phyloP scores from a whole-genome alignment of 1,139 yeast species.

The Nakaseomyces uthaithaninus region DNA sequence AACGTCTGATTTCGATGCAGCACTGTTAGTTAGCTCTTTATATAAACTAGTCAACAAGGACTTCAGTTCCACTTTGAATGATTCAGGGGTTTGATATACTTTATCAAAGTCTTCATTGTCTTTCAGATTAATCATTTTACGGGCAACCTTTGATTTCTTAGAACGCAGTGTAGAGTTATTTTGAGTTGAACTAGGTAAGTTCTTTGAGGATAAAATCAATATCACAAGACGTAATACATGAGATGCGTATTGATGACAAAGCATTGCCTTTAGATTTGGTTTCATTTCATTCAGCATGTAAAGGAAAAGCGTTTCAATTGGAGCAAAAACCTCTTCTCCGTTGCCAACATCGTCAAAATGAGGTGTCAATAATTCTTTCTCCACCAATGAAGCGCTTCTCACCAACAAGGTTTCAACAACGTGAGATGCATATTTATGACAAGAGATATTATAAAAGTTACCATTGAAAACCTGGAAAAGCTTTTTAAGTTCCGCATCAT shows the following conservation, averaged over 20 bases:
- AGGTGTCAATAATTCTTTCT: slow-evolving; percentile 50
- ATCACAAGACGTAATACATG: slow-evolving; percentile 73
- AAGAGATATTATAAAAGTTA: slow-evolving; percentile 66
- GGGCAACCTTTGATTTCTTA: slow-evolving; percentile 78
- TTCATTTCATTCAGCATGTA: slow-evolving; percentile 60
- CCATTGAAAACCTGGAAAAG: slow-evolving; percentile 62
- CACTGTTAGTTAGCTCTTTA: slow-evolving; percentile 35
- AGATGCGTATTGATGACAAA: slow-evolving; percentile 74
- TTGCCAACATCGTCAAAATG: slow-evolving; percentile 34
- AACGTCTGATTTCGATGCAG: slow-evolving; percentile 27
- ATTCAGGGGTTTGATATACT: slow-evolving; percentile 62
- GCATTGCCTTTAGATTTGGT: slow-evolving; percentile 51
- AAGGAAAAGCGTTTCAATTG: slow-evolving; percentile 58
- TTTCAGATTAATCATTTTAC: slow-evolving; percentile 85
- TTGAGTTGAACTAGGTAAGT: slow-evolving; percentile 66
- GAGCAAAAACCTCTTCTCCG: slow-evolving; percentile 36
- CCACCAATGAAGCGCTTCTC: slow-evolving; percentile 66
- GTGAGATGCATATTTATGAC: slow-evolving; percentile 89
- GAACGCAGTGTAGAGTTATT: slow-evolving; percentile 75
- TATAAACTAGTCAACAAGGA: slow-evolving; percentile 37
- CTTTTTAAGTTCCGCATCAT: slow-evolving; percentile 54
- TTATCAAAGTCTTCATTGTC: slow-evolving; percentile 63
- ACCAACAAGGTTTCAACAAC: slow-evolving; percentile 82
- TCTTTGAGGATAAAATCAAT: slow-evolving; percentile 67
- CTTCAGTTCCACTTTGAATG: slow-evolving; percentile 57